Base-by-base conservation (phyloP, 371 early-diverging fungal species). In the Actinomortierella wolfii region DNA sequence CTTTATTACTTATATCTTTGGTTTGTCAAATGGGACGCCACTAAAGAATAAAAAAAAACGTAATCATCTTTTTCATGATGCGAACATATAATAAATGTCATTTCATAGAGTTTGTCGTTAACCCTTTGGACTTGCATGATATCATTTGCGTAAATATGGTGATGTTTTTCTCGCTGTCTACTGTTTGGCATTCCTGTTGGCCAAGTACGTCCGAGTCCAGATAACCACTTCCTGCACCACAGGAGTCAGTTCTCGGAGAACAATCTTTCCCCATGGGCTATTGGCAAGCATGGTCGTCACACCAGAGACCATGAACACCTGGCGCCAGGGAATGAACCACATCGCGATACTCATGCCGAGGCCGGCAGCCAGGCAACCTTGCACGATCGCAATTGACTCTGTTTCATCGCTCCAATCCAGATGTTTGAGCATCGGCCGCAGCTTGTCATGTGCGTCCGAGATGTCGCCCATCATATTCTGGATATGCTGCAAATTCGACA, bases 401-500 rank as follows among this genome's bases (percentile, higher is more conserved):
- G 64, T 46, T 53, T 71, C 76, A 44, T 78, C 71, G 26, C 76
- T 76, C 78, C 78, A 78, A 54, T 76, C 74, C 34, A 78, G 23
- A 58, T 78, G 68, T 42, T 62, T 58, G 39, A 76, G 58, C 29
- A 76, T 43, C 14, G 69, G 66, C n/a, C 53, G 40, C 24, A 76
- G 39, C 14, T 52, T 41, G 57, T 78, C 78, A 34, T 78, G 76
- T 21, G 66, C 76, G 11, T 78, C 68, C 20, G 74, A 71, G 46
- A 73, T 28, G 45, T 68, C 68, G 41, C 76, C 78, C 78, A 78
- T 78, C 61, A 76, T 60, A 56, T 78, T 78, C 47, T 78, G 78
- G 39, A 78, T 78, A 68, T 76, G 73, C 46, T 78, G 78, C 58
- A 78, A 34, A 46, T 78, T 78, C 49, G 64, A 59, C 42, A 73